Percentiles rank a stretch among this genome's conserved stretches.
phyloP scores from a whole-genome alignment of 768 basidiomycete species.

The Psilocybe sp. region DNA sequence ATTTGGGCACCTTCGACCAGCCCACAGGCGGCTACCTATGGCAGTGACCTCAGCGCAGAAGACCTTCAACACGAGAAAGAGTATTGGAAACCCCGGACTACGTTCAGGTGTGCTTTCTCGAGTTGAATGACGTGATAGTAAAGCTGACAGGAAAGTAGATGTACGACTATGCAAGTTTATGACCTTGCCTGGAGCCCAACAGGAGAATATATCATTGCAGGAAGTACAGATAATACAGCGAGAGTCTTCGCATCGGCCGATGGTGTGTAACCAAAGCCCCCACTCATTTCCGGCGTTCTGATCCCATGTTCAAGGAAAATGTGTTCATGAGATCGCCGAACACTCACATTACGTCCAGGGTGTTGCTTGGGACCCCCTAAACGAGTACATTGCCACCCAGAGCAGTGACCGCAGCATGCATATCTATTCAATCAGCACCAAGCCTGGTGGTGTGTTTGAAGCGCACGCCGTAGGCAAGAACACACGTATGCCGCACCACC shows the following conservation, averaged over 20 bases:
- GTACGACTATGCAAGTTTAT: conserved; percentile 94
- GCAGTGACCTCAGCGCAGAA: conserved; percentile 75
- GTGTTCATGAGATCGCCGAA: conserved; percentile 86
- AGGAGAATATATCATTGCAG: conserved; percentile 92
- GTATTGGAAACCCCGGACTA: conserved; percentile 87
- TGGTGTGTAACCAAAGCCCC: conserved; percentile 41
- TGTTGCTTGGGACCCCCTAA: conserved; percentile 97
- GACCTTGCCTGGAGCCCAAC: conserved; percentile 97
- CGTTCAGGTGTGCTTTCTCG: conserved; percentile 61
- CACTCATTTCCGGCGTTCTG: not conserved
- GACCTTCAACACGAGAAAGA: conserved; percentile 91
- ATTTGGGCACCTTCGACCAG: conserved; percentile 87
- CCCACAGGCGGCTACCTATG: conserved; percentile 71
- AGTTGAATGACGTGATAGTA: not conserved
- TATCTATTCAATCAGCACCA: conserved; percentile 80
- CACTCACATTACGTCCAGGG: conserved; percentile 98
- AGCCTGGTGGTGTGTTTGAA: conserved; percentile 82
- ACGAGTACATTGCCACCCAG: conserved; percentile 97
- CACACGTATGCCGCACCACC: conserved; percentile 68
- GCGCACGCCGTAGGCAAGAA: conserved; percentile 92
- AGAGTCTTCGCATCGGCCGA: conserved; percentile 75
- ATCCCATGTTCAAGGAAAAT: conserved; percentile 57
- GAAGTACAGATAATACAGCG: conserved; percentile 94
- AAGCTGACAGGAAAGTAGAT: conserved; percentile 42
- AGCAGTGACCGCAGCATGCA: conserved; percentile 96